Conservation (phyloP, 2,329 filamentous ascomycete genomes). For the Fusarium sp. region DNA sequence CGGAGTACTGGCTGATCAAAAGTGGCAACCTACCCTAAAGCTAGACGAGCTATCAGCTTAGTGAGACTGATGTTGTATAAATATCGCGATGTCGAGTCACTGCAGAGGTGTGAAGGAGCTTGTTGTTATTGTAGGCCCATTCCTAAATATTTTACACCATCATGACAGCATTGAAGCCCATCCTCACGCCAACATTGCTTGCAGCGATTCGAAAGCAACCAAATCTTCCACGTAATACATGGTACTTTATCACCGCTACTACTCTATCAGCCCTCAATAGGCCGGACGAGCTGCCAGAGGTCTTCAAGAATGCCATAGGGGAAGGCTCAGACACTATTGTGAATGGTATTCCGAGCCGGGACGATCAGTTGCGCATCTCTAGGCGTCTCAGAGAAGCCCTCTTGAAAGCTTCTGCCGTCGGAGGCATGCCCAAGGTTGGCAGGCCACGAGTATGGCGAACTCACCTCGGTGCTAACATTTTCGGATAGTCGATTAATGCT, state of each 20-base stretch:
- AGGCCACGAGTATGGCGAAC: not conserved
- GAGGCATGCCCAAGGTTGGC: conserved; percentile 40
- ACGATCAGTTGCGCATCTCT: conserved; percentile 32
- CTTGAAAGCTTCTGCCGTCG: conserved; percentile 39
- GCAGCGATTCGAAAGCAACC: conserved; percentile 34
- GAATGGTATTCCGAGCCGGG: not conserved
- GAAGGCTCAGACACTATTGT: not conserved
- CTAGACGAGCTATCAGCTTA: not conserved
- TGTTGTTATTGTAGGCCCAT: not conserved
- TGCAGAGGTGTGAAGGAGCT: not conserved
- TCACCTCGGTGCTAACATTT: conserved; percentile 1
- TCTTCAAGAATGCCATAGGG: conserved; percentile 26
- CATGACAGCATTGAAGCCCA: conserved; percentile 25
- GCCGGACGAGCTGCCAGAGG: conserved; percentile 34
- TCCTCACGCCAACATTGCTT: conserved; percentile 37
- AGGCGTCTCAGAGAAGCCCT: conserved; percentile 39
- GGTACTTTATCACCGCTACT: conserved; percentile 41
- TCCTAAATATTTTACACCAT: not conserved
- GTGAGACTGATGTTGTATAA: not conserved
- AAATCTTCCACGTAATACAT: conserved; percentile 38
- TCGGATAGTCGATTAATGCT: conserved; percentile 37
- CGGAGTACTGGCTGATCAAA: not conserved
- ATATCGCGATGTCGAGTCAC: not conserved
- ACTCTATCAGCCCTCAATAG: conserved; percentile 38
- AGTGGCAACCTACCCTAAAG: conserved; percentile 37